Conservation (phyloP, 139 green algal genomes). For the Volvox reticuliferus region DNA sequence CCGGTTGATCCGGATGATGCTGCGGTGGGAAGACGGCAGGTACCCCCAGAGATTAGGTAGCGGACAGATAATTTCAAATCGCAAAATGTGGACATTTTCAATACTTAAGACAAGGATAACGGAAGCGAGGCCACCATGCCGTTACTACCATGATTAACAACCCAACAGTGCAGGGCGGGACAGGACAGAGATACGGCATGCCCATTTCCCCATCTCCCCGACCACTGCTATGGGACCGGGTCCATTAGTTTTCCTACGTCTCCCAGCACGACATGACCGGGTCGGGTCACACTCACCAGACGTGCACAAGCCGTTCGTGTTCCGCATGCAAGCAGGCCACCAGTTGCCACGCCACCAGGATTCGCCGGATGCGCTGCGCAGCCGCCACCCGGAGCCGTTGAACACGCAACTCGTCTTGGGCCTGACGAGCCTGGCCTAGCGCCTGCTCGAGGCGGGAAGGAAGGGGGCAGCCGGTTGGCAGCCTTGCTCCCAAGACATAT, state of each 20-base stretch:
- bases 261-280: neutral
- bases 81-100: no score
- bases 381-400: neutral
- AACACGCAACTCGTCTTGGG: neutral
- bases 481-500: no score
- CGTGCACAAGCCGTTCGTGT: slow-evolving; percentile 32
- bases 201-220: no score
- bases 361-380: neutral
- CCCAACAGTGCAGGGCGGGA: neutral
- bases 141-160: neutral
- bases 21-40: neutral
- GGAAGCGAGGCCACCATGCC: no score
- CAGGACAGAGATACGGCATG: neutral
- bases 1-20: neutral
- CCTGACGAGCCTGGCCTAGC: neutral
- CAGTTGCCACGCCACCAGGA: slow-evolving; percentile 31
- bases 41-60: no score
- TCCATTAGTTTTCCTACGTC: neutral
- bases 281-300: neutral
- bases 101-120: no score
- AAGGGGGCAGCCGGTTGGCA: no score
- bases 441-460: neutral
- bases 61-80: no score
- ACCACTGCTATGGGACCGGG: no score
- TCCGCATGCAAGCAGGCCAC: slow-evolving; percentile 30